Evolutionary conservation across 805 yeast genomes (phyloP).

Genomic region (Wickerhamiella galacta): DNA sequence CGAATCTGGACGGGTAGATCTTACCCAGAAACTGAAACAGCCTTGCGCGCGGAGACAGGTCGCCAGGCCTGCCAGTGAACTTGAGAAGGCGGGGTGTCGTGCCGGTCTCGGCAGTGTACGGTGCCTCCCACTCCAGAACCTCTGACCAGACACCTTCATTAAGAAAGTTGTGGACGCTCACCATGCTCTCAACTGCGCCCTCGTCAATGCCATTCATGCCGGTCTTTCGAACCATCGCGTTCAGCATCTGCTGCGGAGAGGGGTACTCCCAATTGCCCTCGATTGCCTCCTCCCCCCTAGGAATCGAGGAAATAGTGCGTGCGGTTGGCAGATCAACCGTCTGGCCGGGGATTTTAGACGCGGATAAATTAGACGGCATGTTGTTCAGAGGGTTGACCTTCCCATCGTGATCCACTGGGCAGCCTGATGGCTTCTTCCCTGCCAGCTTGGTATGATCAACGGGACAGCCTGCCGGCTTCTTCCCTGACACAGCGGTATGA

Average conservation of each 20-base stretch:
- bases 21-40: conserved; percentile 47
- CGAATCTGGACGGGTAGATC: conserved; percentile 55
- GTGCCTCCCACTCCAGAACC: conserved; percentile 78
- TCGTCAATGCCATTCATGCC: conserved; percentile 73
- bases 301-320: conserved; percentile 71
- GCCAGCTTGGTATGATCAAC: conserved; percentile 19
- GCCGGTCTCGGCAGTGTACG: conserved; percentile 38
- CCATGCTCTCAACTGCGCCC: conserved; percentile 94
- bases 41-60: conserved; percentile 71
- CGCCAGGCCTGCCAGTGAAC: conserved; percentile 86
- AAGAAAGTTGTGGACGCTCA: conserved; percentile 84
- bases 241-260: conserved; percentile 96
- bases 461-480: conserved; percentile 19
- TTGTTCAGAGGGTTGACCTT: conserved; percentile 65
- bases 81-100: conserved; percentile 60
- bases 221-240: conserved; percentile 92
- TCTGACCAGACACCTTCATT: conserved; percentile 98
- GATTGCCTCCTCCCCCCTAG: conserved; percentile 48
- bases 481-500: conserved; percentile 15
- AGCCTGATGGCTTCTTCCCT: conserved; percentile 8
- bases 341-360: conserved; percentile 67
- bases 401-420: conserved; percentile 26
- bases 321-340: conserved; percentile 61
- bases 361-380: conserved; percentile 56
- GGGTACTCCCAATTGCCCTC: conserved; percentile 96